Base-by-base conservation (phyloP, 495 filamentous ascomycete species). In the Astrocystis sublimbata region DNA sequence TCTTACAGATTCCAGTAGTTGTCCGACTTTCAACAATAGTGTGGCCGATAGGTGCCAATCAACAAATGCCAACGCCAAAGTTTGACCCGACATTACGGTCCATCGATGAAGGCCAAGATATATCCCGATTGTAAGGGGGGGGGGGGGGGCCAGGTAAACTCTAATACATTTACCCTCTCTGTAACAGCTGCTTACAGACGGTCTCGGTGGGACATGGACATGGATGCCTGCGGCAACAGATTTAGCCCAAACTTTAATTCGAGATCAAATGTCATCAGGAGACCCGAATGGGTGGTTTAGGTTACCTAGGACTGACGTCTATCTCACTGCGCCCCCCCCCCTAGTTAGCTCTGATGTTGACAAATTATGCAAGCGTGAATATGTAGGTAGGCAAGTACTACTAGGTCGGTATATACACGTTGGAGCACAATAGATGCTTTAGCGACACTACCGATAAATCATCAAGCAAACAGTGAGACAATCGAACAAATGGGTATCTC, bases 401-500 rank as follows among this genome's bases (percentile, higher is more conserved):
- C n/a, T n/a, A n/a, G n/a, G n/a, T n/a, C n/a, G n/a, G n/a, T n/a
- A n/a, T n/a, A n/a, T n/a, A n/a, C n/a, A n/a, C n/a, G n/a, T n/a
- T n/a, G n/a, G n/a, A n/a, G n/a, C n/a, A n/a, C n/a, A n/a, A n/a
- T n/a, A n/a, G n/a, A n/a, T n/a, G n/a, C n/a, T n/a, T n/a, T n/a
- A n/a, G n/a, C n/a, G 15, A 52, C 17, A 52, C 21, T 6, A 12
- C 33, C 15, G 24, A 4, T 41, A 35, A 35, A 45, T 7, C 24
- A 55, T 30, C 15, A 30, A 30, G 36, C 13, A 49, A 6, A 17
- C 2, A 30, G 24, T 30, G 19, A 30, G 13, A 5, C 9, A 35
- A 33, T 52, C 0, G 9, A 57, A 45, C n/a, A 28, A 26, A 6
- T 43, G 46, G 58, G 58, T 61, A 61, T 61, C 58, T 61, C 23